Conservation (phyloP, 2,329 filamentous ascomycete genomes). For the Golovinomyces cichoracearum region DNA sequence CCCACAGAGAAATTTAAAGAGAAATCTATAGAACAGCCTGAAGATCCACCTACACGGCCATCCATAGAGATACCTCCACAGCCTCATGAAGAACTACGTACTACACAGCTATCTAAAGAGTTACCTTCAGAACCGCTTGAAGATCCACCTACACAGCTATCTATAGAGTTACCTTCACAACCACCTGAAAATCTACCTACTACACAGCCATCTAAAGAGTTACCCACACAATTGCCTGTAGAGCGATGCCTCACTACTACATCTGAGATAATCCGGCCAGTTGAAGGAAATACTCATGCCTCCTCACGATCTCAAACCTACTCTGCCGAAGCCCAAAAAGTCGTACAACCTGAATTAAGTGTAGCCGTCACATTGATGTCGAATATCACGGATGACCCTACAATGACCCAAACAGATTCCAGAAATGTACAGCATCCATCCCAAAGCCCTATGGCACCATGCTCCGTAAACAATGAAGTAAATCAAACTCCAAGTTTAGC, state of each 20-base stretch:
- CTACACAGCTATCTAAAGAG: neutral
- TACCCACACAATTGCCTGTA: neutral
- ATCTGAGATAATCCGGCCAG: too few species aligned
- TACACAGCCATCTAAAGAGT: neutral
- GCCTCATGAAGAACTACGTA: neutral
- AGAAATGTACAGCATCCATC: neutral
- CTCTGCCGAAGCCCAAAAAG: too few species aligned
- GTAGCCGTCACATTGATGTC: neutral
- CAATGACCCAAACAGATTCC: neutral
- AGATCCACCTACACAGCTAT: neutral
- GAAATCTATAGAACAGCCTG: neutral
- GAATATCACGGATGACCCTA: neutral
- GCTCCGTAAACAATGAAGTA: neutral
- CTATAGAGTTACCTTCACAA: neutral
- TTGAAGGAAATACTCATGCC: too few species aligned
- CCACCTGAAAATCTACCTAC: neutral
- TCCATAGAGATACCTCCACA: neutral
- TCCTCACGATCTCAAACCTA: too few species aligned
- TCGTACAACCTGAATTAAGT: neutral
- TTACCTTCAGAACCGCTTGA: neutral
- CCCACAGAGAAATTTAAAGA: neutral
- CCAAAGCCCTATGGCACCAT: neutral
- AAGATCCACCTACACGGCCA: neutral
- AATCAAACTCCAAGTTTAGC: neutral
- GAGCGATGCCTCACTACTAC: too few species aligned